These are phyloP conservation scores for Fusarium drepaniforme DNA, from an alignment of 2,329 filamentous ascomycete species.

Conservation along the genomic window DNA sequence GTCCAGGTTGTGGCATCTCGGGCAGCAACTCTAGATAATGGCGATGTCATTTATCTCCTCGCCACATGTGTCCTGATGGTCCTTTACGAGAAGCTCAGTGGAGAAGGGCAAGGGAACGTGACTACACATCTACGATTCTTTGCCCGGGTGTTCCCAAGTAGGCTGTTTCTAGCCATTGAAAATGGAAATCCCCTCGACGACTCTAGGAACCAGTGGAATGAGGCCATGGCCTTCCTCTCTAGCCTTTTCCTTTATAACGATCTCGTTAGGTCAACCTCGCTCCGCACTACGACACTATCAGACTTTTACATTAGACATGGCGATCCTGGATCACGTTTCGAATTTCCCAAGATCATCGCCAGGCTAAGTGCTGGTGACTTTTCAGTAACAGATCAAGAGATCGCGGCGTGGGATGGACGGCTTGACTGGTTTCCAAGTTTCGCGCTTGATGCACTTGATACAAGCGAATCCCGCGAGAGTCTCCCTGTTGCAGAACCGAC, in stretches of 20 bases:
- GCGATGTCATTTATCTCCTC: constrained; percentile 17
- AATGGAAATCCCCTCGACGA: neutral
- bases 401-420: constrained; percentile 27
- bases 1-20: neutral
- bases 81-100: constrained; percentile 33
- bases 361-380: constrained; percentile 25
- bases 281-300: constrained; percentile 20
- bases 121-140: constrained; percentile 25
- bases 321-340: neutral
- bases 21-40: neutral
- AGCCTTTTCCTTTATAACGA: constrained; percentile 36
- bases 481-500: neutral
- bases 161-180: neutral
- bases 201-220: neutral
- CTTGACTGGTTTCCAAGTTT: constrained; percentile 36
- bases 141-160: constrained; percentile 7
- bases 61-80: constrained; percentile 28
- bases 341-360: constrained; percentile 27
- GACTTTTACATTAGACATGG: constrained; percentile 17
- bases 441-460: constrained; percentile 8
- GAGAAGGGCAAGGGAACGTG: constrained; percentile 20
- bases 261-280: constrained; percentile 29
- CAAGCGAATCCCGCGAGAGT: neutral
- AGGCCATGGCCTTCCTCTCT: constrained; percentile 28
- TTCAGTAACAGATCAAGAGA: constrained; percentile 22